Percentiles rank a stretch among this genome's conserved stretches.
Evolutionary conservation across 2,329 filamentous ascomycete genomes (phyloP).

Genomic region (Aspergillus sp.): DNA sequence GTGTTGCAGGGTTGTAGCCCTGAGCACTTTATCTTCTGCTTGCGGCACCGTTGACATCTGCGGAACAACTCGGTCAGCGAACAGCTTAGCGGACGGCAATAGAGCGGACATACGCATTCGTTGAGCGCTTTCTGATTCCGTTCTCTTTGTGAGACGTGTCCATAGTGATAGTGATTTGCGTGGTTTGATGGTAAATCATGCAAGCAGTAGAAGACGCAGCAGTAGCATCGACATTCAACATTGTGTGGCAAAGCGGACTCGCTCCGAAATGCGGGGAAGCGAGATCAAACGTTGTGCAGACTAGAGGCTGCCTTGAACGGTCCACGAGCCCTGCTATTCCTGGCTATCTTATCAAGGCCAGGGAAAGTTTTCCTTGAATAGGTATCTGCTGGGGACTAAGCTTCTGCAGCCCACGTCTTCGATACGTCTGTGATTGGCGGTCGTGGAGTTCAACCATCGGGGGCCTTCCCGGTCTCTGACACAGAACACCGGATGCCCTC

Average conservation of each 20-base stretch:
- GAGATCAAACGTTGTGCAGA: neutral
- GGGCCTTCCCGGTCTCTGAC: neutral
- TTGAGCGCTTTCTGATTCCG: slow-evolving; percentile 32
- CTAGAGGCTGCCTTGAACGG: neutral
- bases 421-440: neutral
- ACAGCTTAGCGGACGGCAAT: neutral
- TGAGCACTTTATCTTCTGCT: slow-evolving; percentile 49
- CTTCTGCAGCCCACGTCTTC: neutral
- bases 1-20: slow-evolving; percentile 45
- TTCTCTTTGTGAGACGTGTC: slow-evolving; percentile 10
- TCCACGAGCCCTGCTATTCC: too few species aligned
- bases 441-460: neutral
- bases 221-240: neutral
- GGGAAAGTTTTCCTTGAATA: neutral
- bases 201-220: neutral
- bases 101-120: slow-evolving; percentile 31
- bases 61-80: neutral
- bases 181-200: neutral
- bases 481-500: neutral
- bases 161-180: neutral
- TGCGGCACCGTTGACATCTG: slow-evolving; percentile 48
- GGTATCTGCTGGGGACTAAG: neutral
- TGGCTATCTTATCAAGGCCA: neutral
- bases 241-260: neutral
- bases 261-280: slow-evolving; percentile 3